phyloP scores from a whole-genome alignment of 192 early-diverging fungal genomes.

The Linnemannia elongata region DNA sequence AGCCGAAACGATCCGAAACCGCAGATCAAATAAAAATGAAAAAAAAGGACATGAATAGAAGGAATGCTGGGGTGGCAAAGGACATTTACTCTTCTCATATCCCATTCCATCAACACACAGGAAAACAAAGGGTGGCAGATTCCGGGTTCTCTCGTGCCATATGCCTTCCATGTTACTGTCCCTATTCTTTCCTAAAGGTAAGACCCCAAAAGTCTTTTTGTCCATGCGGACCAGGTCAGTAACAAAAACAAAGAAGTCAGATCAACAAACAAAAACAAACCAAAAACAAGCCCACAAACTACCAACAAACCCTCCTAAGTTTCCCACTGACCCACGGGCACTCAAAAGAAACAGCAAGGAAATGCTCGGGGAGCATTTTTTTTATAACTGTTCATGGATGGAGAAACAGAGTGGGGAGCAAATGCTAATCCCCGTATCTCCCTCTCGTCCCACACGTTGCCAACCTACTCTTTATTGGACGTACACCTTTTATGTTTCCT shows the following conservation, averaged over 20 bases:
- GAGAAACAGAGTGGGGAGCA: slow-evolving; percentile 23
- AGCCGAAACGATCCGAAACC: background rate
- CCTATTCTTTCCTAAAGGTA: background rate
- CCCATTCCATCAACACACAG: no score
- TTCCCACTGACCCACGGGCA: slow-evolving; percentile 1
- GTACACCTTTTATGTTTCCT: background rate
- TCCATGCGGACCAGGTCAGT: background rate
- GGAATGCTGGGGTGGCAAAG: background rate
- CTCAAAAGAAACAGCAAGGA: background rate
- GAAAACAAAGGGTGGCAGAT: background rate
- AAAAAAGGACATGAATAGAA: background rate
- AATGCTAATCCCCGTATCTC: slow-evolving; percentile 16
- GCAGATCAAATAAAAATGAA: background rate
- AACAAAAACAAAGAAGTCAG: background rate
- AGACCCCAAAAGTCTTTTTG: background rate
- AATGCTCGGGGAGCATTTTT: background rate
- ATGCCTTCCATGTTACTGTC: background rate
- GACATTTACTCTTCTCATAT: background rate
- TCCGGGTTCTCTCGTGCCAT: background rate
- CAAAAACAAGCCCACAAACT: background rate
- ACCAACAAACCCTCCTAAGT: background rate
- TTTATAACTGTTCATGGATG: background rate
- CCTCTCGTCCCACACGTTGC: background rate
- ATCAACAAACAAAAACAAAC: background rate
- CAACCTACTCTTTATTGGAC: background rate